phyloP scores from a whole-genome alignment of 2,329 filamentous ascomycete species.

The Bipolaris sorokiniana region DNA sequence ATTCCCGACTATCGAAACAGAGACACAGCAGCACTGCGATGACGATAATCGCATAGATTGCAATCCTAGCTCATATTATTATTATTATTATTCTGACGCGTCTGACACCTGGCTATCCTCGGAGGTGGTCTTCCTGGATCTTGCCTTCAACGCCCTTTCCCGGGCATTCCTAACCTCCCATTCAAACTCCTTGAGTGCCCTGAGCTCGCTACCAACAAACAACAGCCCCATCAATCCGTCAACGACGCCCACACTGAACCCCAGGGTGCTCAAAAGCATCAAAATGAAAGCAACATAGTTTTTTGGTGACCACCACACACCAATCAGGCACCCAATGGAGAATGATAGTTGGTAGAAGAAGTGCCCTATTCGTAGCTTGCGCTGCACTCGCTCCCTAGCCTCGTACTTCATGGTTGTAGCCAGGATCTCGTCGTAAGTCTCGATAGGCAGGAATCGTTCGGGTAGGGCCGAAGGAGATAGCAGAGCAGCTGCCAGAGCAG shows the following conservation, averaged over 20 bases:
- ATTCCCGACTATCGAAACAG: neutral
- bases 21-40: neutral
- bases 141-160: slow-evolving; percentile 30
- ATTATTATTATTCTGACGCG: slow-evolving; percentile 3
- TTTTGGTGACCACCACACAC: slow-evolving; percentile 81
- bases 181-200: slow-evolving; percentile 86
- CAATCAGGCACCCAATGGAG: slow-evolving; percentile 76
- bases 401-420: slow-evolving; percentile 72
- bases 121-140: slow-evolving; percentile 6
- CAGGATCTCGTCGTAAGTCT: slow-evolving; percentile 75
- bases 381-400: slow-evolving; percentile 73
- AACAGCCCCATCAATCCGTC: slow-evolving; percentile 86
- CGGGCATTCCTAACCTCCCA: slow-evolving; percentile 72
- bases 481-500: slow-evolving; percentile 14
- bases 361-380: slow-evolving; percentile 72
- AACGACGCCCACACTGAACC: slow-evolving; percentile 75
- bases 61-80: neutral
- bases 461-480: slow-evolving; percentile 24
- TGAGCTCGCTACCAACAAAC: slow-evolving; percentile 84
- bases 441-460: slow-evolving; percentile 51
- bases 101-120: neutral
- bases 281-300: slow-evolving; percentile 82
- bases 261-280: slow-evolving; percentile 78
- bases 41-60: neutral
- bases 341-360: slow-evolving; percentile 72